A percentile compares a stretch with the other conserved stretches of the same genome.
phyloP scores from a whole-genome alignment of 257 asterid species.

The Nyctanthes arbortristis region DNA sequence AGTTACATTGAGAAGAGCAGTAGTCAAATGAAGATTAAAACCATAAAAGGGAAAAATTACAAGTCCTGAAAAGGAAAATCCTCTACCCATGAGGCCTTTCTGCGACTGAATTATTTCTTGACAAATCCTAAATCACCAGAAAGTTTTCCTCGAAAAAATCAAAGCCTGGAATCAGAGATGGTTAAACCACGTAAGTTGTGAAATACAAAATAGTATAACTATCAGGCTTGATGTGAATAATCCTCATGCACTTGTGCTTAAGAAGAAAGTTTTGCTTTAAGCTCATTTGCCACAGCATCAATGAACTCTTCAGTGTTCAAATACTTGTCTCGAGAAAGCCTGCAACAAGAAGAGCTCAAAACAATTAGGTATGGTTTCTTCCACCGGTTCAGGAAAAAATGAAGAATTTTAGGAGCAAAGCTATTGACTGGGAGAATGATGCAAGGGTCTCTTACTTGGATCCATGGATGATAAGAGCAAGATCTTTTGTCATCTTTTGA shows the following conservation, averaged over 20 bases:
- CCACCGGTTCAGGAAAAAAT: not conserved
- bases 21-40: slow-evolving; percentile 26
- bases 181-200: not conserved
- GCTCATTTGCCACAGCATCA: slow-evolving; percentile 88
- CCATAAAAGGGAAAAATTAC: slow-evolving; percentile 21
- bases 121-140: slow-evolving; percentile 15
- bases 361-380: not conserved
- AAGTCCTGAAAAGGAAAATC: not conserved
- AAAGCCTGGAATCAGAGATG: slow-evolving; percentile 14
- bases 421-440: not conserved
- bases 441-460: slow-evolving; percentile 57
- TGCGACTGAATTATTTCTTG: not conserved
- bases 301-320: slow-evolving; percentile 90
- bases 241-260: slow-evolving; percentile 36
- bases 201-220: not conserved
- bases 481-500: slow-evolving; percentile 98
- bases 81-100: not conserved
- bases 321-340: slow-evolving; percentile 69
- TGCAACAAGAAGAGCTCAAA: slow-evolving; percentile 27
- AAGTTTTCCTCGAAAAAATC: slow-evolving; percentile 13
- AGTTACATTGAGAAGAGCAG: slow-evolving; percentile 15
- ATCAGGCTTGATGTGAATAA: not conserved
- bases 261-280: slow-evolving; percentile 68
- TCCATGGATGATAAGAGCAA: slow-evolving; percentile 92
- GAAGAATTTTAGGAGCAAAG: not conserved